Percentiles rank a stretch among this genome's conserved stretches.
Evolutionary conservation across 805 yeast species (phyloP).

Genomic region (Yamadazyma sp.): DNA sequence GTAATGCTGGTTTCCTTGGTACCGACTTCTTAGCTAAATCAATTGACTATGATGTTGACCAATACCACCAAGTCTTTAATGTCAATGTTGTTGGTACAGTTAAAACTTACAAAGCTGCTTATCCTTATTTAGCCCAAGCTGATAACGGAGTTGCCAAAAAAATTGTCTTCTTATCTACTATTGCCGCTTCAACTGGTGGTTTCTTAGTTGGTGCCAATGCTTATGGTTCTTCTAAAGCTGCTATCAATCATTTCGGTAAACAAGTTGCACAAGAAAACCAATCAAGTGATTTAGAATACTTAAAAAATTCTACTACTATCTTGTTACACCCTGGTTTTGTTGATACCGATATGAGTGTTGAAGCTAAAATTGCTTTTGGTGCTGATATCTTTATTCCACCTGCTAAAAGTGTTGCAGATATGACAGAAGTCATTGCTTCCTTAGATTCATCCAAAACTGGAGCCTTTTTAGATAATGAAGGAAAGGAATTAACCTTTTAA

Average conservation of each 20-base stretch:
- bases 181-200: constrained; percentile 10
- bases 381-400: constrained; percentile 4
- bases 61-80: constrained; percentile 1
- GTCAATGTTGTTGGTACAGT: constrained; percentile 11
- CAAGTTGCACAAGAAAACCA: constrained; percentile 20
- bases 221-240: constrained; percentile 37
- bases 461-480: constrained; percentile 1
- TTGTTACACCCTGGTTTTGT: constrained; percentile 41
- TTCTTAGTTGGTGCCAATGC: constrained; percentile 10
- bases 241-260: constrained; percentile 26
- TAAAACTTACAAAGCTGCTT: constrained; percentile 10
- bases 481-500: constrained; percentile 2
- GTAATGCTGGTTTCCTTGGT: constrained; percentile 7
- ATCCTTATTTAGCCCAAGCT: constrained; percentile 9
- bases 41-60: constrained; percentile 5
- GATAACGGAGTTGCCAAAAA: constrained; percentile 7
- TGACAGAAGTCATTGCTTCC: neutral
- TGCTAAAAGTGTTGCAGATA: constrained; percentile 1
- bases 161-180: constrained; percentile 23
- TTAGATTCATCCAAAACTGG: neutral
- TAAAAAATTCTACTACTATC: constrained; percentile 2
- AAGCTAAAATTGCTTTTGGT: neutral
- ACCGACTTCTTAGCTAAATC: neutral
- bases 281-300: neutral
- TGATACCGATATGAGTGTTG: constrained; percentile 13